Base-by-base conservation (phyloP, 2,329 filamentous ascomycete species). In the Pseudogymnoascus sp. region DNA sequence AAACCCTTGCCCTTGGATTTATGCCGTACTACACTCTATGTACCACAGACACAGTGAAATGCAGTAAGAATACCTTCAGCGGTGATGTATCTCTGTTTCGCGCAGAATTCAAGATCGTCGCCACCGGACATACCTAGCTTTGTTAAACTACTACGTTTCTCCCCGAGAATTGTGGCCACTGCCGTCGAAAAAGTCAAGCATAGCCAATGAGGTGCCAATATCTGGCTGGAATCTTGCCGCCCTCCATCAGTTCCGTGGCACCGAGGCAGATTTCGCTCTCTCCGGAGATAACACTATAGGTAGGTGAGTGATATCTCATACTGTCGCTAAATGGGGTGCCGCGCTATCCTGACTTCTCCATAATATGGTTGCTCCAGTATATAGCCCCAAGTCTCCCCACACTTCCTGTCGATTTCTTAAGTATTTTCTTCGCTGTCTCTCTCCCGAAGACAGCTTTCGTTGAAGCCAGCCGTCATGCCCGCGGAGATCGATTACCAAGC, bases 351-450 rank as follows among this genome's bases (percentile, higher is more conserved):
- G 12, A 33, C 14, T 39, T 37, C 58, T 37, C 37, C 33, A 60
- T 37, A 60, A 60, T 31, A 39, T 60, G 37, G 37, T 41, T 26
- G 31, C 58, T 60, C 58, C 58, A 60, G 58, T 60, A 38, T 60
- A 38, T 37, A 60, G 58, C 33, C 58, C 37, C 58, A 60, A 41
- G 58, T 16, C 33, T 60, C 58, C 19, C 33, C 58, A 41, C 37
- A 60, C 33, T 37, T 41, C n/a, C 19, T 37, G 58, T 38, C 33
- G 58, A 41, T 38, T 39, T 38, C 33, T 1, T 19, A 33, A 55
- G 49, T 19, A 55, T 55, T 55, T 55, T 55, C 29, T 33, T 33
- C 16, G 4, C 58, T 60, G 58, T 60, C 58, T 38, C n/a, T 38
- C 58, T 26, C 19, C n/a, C 52, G 52, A 60, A 41, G 37, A 60